Base-by-base conservation (phyloP, 371 early-diverging fungal genomes). In the Mortierella sp. region DNA sequence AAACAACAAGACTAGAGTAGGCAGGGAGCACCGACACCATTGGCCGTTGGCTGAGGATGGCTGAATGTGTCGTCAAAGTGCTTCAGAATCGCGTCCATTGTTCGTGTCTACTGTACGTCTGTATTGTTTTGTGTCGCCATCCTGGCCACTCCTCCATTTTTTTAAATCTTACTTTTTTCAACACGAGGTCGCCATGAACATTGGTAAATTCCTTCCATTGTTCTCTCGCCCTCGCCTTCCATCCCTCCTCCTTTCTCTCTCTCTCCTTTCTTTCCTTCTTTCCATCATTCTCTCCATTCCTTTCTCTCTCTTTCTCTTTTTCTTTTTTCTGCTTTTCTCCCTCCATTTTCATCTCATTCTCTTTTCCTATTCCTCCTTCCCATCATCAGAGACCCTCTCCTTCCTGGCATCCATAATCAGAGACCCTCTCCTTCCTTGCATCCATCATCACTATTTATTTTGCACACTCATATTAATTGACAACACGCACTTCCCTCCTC, bases 261-360 rank as follows among this genome's bases (percentile, higher is more conserved):
- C 5, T 26, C n/a, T 43, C 29, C 22, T 37, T 37, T 50, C 50
- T 1, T 34, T 61, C 61, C 58, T 9, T 16, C 45, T 31, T 16
- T 44, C 52, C 7, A 24, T 31, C 48, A 5, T 29, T 58, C 47
- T 34, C 31, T 61, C 37, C 22, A 48, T 40, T 24, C 48, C 48
- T 43, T 29, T 78, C 44, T 64, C 19, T 74, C 61, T 61, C 7
- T 29, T n/a, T 72, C 29, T n/a, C 39, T 44, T 37, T 67, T 41
- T 64, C 70, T 64, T 40, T 41, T 52, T 24, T 29, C n/a, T 61
- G 24, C 65, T 24, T 39, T n/a, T 29, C 22, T 24, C 47, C 0
- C 19, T n/a, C n/a, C n/a, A n/a, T 43, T 29, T 78, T 34, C 52
- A 11, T 74, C 61, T 61, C 7, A 22, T n/a, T 72, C 29, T n/a